phyloP scores from a whole-genome alignment of 2,329 filamentous ascomycete species.

The Hymenoscyphus albidus region DNA sequence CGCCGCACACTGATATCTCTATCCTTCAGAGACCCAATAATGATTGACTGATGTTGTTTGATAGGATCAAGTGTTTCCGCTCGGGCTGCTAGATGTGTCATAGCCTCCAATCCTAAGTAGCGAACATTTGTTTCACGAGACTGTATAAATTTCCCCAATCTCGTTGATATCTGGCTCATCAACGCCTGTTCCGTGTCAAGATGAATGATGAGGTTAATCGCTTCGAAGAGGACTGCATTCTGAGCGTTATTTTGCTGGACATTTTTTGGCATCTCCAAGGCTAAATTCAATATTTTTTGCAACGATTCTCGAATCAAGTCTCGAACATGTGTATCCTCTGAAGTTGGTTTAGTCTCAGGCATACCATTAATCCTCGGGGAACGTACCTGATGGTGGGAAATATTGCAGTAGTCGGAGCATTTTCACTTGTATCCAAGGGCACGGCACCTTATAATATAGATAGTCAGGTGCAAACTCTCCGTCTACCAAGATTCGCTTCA shows the following conservation, averaged over 20 bases:
- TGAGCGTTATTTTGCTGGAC: constrained; percentile 99
- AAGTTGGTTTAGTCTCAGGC: constrained; percentile 13
- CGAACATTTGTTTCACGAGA: constrained; percentile 96
- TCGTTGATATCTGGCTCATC: constrained; percentile 92
- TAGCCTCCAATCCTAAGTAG: constrained; percentile 91
- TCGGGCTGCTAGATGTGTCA: constrained; percentile 94
- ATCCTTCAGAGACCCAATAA: constrained; percentile 89
- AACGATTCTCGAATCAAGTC: constrained; percentile 89
- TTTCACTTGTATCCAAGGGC: constrained; percentile 97
- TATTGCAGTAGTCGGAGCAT: constrained; percentile 88
- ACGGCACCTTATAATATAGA: constrained; percentile 98
- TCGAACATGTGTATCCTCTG: constrained; percentile 88
- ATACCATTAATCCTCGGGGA: background rate
- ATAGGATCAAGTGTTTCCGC: constrained; percentile 94
- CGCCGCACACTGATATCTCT: constrained; percentile 94
- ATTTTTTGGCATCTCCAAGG: constrained; percentile 93
- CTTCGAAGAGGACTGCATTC: constrained; percentile 96
- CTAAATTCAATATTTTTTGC: constrained; percentile 84
- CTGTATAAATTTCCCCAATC: constrained; percentile 91
- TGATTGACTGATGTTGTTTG: constrained; percentile 96
- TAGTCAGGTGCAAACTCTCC: constrained; percentile 88
- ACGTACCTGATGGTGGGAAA: constrained; percentile 83
- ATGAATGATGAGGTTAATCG: constrained; percentile 97
- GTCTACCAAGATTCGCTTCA: constrained; percentile 89
- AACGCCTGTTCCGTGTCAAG: constrained; percentile 90